Percentiles rank a stretch among this genome's conserved stretches.
Evolutionary conservation across 345 rosid genomes (phyloP).

Genomic region (Populus ilicifolia): DNA sequence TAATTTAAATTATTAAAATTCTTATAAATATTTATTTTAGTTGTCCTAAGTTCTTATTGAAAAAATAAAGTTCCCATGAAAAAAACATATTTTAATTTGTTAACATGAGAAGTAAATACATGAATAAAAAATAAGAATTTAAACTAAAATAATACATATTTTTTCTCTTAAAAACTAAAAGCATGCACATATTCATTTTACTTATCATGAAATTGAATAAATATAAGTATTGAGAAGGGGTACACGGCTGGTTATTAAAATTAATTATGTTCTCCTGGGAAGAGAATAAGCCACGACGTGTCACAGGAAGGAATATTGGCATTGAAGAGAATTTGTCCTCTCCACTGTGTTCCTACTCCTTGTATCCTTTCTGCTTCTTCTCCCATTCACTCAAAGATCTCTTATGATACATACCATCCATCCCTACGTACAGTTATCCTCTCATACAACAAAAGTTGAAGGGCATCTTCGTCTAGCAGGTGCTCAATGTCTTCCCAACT

Average conservation of each 20-base stretch:
- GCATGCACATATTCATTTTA: not conserved
- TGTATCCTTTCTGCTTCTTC: slow-evolving; percentile 22
- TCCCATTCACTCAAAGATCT: slow-evolving; percentile 14
- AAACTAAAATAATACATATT: too few species aligned
- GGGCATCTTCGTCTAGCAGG: not conserved
- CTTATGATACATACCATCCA: not conserved
- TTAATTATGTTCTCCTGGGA: slow-evolving; percentile 9
- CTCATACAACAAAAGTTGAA: not conserved
- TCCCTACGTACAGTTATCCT: too few species aligned
- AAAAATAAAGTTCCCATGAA: too few species aligned
- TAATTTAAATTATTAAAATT: too few species aligned
- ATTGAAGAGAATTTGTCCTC: slow-evolving; percentile 29
- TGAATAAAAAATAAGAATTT: not conserved
- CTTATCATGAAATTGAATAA: too few species aligned
- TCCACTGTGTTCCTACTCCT: slow-evolving; percentile 3
- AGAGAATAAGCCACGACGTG: slow-evolving; percentile 10
- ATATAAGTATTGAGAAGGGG: too few species aligned
- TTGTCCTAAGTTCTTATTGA: too few species aligned
- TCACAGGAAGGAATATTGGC: slow-evolving; percentile 36
- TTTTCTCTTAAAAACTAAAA: too few species aligned
- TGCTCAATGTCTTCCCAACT: not conserved
- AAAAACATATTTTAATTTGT: too few species aligned
- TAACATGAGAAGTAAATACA: too few species aligned
- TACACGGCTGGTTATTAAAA: not conserved
- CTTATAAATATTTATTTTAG: too few species aligned